Conservation (phyloP, 2,329 filamentous ascomycete species). For the Microdochium paspali region DNA sequence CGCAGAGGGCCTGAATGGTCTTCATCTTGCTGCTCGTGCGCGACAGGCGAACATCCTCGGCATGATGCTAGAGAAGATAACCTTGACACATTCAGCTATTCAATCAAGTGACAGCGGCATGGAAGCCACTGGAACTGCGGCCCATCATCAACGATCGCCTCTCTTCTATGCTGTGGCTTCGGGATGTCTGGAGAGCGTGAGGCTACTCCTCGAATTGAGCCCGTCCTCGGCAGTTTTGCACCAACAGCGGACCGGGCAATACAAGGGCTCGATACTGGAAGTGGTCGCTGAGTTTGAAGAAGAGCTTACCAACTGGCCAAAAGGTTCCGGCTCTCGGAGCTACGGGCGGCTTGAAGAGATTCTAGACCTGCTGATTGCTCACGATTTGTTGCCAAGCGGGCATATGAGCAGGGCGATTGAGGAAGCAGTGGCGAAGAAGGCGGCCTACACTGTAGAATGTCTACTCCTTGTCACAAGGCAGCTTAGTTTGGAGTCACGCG, state of each 20-base stretch:
- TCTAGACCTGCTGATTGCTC: background rate
- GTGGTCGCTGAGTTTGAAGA: background rate
- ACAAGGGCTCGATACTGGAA: background rate
- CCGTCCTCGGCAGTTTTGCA: background rate
- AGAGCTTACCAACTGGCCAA: background rate
- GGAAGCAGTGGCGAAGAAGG: background rate
- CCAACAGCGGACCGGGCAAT: background rate
- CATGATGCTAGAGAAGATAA: conserved; percentile 10
- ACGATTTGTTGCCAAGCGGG: background rate
- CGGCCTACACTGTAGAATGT: background rate
- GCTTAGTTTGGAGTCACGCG: background rate
- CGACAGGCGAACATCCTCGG: conserved; percentile 23
- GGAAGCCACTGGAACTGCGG: background rate
- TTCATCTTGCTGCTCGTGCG: conserved; percentile 27
- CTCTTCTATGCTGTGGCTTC: background rate
- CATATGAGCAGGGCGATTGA: background rate
- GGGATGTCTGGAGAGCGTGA: background rate
- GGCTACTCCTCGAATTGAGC: background rate
- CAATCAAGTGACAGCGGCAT: no score
- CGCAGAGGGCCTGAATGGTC: conserved; percentile 21
- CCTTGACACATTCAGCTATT: no score
- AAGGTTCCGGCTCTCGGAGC: background rate
- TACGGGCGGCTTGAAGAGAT: background rate
- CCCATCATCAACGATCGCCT: no score
- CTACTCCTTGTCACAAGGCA: background rate